Percentiles rank a stretch among this genome's conserved stretches.
Evolutionary conservation across 2,329 filamentous ascomycete species (phyloP).

Genomic region (Aspergillus pseudotamarii): DNA sequence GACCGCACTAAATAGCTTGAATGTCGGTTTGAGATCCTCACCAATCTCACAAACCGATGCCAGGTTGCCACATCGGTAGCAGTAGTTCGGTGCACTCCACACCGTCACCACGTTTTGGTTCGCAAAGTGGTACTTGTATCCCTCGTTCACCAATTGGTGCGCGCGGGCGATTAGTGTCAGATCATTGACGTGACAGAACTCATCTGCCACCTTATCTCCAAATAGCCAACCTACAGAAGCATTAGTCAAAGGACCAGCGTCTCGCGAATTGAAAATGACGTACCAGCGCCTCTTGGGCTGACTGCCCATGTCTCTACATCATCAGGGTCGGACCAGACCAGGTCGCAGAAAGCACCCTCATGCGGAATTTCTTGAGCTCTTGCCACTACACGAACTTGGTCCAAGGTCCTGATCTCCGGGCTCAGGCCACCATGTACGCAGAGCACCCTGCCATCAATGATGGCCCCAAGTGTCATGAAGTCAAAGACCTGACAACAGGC

Average conservation of each 20-base stretch:
- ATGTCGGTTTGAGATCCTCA: conserved; percentile 82
- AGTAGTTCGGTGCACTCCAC: conserved; percentile 85
- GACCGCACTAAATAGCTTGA: conserved; percentile 61
- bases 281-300: conserved; percentile 67
- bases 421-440: conserved; percentile 73
- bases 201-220: conserved; percentile 71
- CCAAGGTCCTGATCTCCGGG: conserved; percentile 72
- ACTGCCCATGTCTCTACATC: conserved; percentile 72
- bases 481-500: conserved; percentile 78
- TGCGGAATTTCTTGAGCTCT: conserved; percentile 76
- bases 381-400: conserved; percentile 74
- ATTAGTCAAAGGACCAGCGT: conserved; percentile 4
- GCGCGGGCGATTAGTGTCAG: conserved; percentile 71
- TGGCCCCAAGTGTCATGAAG: conserved; percentile 72
- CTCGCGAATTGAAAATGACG: conserved; percentile 23
- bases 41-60: conserved; percentile 86
- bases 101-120: conserved; percentile 90
- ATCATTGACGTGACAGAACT: conserved; percentile 78
- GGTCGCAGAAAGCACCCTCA: conserved; percentile 75
- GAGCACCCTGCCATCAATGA: conserved; percentile 73
- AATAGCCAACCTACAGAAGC: conserved; percentile 57
- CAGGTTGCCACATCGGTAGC: conserved; percentile 95
- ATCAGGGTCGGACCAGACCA: conserved; percentile 77
- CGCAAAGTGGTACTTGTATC: conserved; percentile 89
- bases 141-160: conserved; percentile 76